These are phyloP conservation scores for Scutellaria galericulata DNA, from an alignment of 257 asterid species.

Conservation along the genomic window DNA sequence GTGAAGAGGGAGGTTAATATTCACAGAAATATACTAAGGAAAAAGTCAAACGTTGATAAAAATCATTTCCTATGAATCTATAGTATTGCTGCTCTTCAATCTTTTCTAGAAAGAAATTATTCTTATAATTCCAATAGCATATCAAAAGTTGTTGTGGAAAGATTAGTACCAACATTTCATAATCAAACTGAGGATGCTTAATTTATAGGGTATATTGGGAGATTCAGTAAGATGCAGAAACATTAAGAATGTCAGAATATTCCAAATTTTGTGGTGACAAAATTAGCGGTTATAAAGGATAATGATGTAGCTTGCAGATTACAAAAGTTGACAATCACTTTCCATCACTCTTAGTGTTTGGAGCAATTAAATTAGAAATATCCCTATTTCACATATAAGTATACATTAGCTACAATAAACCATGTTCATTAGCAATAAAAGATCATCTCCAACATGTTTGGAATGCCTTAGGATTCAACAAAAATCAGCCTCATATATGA, in stretches of 20 bases:
- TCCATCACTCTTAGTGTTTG: background rate
- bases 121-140: background rate
- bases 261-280: background rate
- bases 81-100: constrained; percentile 1
- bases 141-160: background rate
- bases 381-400: background rate
- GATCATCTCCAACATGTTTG: background rate
- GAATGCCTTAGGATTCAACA: background rate
- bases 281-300: background rate
- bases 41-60: background rate
- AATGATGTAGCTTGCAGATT: background rate
- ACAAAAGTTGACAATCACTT: background rate
- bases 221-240: background rate
- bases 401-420: background rate
- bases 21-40: background rate
- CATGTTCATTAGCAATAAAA: background rate
- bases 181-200: background rate
- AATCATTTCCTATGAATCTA: background rate
- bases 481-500: background rate
- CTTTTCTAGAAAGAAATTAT: background rate
- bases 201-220: background rate
- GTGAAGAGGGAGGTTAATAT: background rate
- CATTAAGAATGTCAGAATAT: background rate
- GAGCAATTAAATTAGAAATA: background rate
- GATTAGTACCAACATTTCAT: background rate